Percentiles rank a stretch among this genome's conserved stretches.
These are phyloP conservation scores for Cyphellophora europaea DNA, from an alignment of 2,329 filamentous ascomycete genomes.

Conservation along the genomic window DNA sequence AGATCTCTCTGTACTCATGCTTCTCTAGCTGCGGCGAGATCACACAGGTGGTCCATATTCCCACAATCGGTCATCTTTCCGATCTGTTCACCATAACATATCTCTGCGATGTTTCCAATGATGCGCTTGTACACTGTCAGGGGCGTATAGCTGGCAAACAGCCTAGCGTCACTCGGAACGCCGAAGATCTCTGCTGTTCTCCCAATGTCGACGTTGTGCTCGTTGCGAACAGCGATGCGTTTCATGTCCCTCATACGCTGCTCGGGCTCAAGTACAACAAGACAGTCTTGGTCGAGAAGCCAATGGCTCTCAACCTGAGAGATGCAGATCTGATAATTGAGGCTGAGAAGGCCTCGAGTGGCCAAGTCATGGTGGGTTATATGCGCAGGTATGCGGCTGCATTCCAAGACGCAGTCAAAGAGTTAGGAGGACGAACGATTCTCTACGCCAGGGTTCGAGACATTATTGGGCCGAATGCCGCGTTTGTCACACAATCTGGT, in stretches of 20 bases:
- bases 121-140: constrained; percentile 29
- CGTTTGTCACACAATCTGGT: constrained; percentile 24
- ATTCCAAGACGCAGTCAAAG: constrained; percentile 45
- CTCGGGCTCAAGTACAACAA: constrained; percentile 46
- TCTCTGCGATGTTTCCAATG: constrained; percentile 43
- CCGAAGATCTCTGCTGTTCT: constrained; percentile 31
- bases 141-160: constrained; percentile 21
- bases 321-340: constrained; percentile 39
- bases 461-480: constrained; percentile 45
- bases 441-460: constrained; percentile 42
- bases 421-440: constrained; percentile 44
- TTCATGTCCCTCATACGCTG: constrained; percentile 44
- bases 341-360: constrained; percentile 36
- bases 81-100: constrained; percentile 37
- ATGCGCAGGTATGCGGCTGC: constrained; percentile 52
- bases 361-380: constrained; percentile 49
- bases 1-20: no score
- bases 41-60: constrained; percentile 44
- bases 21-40: constrained; percentile 43
- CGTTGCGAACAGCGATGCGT: constrained; percentile 45
- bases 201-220: constrained; percentile 44
- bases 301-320: constrained; percentile 40
- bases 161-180: constrained; percentile 23
- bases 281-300: constrained; percentile 51
- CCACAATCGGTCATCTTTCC: constrained; percentile 35